These are phyloP conservation scores for Amniculicola lignicola DNA, from an alignment of 495 filamentous ascomycete genomes.

Conservation along the genomic window DNA sequence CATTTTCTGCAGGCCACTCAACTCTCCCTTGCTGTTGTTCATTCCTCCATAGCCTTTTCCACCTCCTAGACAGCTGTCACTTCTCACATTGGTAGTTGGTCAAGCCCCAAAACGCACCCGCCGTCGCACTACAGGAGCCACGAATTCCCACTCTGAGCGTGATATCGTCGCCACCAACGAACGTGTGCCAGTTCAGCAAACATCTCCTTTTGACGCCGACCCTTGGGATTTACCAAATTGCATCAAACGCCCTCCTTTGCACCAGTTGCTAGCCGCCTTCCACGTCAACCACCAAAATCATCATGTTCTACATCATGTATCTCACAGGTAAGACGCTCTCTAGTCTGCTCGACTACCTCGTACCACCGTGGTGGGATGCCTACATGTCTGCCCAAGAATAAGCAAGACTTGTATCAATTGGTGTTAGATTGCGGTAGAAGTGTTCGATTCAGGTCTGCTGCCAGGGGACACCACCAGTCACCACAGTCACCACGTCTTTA, in stretches of 20 bases:
- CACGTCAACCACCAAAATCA: conserved; percentile 19
- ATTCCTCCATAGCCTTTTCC: conserved; percentile 30
- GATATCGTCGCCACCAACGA: conserved; percentile 30
- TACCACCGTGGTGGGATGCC: conserved; percentile 10
- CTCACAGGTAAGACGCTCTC: conserved; percentile 56
- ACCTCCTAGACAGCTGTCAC: conserved; percentile 32
- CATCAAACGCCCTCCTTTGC: conserved; percentile 22
- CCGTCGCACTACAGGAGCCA: conserved; percentile 36
- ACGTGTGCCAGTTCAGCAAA: conserved; percentile 30
- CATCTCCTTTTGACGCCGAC: conserved; percentile 11
- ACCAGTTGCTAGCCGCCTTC: conserved; percentile 18
- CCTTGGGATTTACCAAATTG: conserved; percentile 18
- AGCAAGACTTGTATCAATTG: conserved; percentile 3
- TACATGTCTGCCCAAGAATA: conserved; percentile 6
- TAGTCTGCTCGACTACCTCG: conserved; percentile 9
- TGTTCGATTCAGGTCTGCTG: background rate
- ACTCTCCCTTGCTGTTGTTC: conserved; percentile 34
- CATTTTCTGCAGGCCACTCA: conserved; percentile 36
- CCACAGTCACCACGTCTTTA: no score
- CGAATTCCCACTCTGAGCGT: conserved; percentile 23
- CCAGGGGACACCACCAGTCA: conserved; percentile 12
- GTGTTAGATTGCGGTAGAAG: background rate
- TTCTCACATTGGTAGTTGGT: conserved; percentile 37
- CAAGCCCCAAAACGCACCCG: conserved; percentile 30
- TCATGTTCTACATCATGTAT: conserved; percentile 69